Base-by-base conservation (phyloP, 805 yeast species). In the Metschnikowia santaceciliae region DNA sequence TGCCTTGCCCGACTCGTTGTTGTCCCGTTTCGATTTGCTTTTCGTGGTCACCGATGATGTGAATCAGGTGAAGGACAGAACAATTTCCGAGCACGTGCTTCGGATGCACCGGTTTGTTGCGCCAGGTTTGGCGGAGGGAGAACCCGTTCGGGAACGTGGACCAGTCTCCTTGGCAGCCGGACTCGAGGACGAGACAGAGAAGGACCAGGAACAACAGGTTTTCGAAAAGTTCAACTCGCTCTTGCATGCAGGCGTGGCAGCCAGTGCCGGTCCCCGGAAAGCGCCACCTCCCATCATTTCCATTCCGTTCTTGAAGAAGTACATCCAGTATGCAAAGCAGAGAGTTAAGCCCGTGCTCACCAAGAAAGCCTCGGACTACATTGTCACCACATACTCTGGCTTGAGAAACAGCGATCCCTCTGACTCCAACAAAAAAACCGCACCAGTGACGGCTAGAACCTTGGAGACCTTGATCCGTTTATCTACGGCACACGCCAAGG, bases 381-480 rank as follows among this genome's bases (percentile, higher is more conserved):
- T 94, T 61, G 94, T 90, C 20, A 80, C 79, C 48, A 81, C 87
- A 15, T 94, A 92, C 65, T 75, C 96, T 2, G 82, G 83, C 11
- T 76, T 94, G 57, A 81, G 99, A 73, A 91, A 90, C 66, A 55
- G 56, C 32, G 88, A 86, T 56, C 78, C 78, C 49, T 71, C 77
- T 48, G 79, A 77, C 37, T 75, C 70, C 53, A 86, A 84, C 62
- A 87, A 84, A 58, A 80, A 86, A 48, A 91, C 97, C 0, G 86
- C 96, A 1, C 98, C 99, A 35, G 88, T 92, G 58, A 92, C 99
- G 1, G 96, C 98, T n/a, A 88, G 99, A 83, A 94, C 98, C 4
- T 76, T 92, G 59, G 99, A 92, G 70, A 92, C 99, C 0, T 76
- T 92, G 57, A 92, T 92, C 67, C 96, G 99, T 76, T 75, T 92